Evolutionary conservation across 768 basidiomycete species (phyloP), one percentile per base, ranked within the genome.

Genomic region (Chalciporus piperatus): DNA sequence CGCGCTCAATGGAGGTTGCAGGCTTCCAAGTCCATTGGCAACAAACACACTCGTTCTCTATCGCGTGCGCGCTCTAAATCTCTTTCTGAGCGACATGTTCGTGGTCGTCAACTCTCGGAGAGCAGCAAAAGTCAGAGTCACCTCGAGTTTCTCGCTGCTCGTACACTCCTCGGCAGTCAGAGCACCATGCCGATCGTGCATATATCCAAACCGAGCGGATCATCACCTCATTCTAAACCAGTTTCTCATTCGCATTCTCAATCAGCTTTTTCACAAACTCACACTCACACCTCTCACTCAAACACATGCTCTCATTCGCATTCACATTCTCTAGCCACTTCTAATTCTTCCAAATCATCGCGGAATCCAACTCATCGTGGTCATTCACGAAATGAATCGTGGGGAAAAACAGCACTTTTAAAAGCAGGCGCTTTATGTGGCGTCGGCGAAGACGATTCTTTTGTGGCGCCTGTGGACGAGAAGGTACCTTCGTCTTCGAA

Each of bases 121-220:
- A 52, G 64, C 51, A 62, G 37, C 59, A 66, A 52, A 35, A 16
- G 55, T 25, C 25, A 56, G 8, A 37, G 56, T 11, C 62, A 57
- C 14, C 58, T 89, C 43, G 83, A 84, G 50, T 81, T 80, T 57
- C 75, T 91, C 42, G 79, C 87, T 10, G 81, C 84, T 3, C 78
- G 82, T 17, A 83, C 87, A 0, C 73, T 84, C 33, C 72, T 89
- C 1, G 88, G 88, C 4, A 80, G 76, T 56, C 88, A 90, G 69
- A 69, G 75, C 39, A 59, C 77, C 17, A 73, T 81, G 27, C 82
- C 85, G 0, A 69, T 17, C 60, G 56, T 69, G 40, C 63, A 64
- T 23, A 48, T 61, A 50, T 53, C 61, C 35, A 50, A 50, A 47
- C 56, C 65, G 6, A 54, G 54, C 44, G 33, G 16, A 3, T 49